Conservation (phyloP, 805 yeast genomes). For the Ogataea sp. region DNA sequence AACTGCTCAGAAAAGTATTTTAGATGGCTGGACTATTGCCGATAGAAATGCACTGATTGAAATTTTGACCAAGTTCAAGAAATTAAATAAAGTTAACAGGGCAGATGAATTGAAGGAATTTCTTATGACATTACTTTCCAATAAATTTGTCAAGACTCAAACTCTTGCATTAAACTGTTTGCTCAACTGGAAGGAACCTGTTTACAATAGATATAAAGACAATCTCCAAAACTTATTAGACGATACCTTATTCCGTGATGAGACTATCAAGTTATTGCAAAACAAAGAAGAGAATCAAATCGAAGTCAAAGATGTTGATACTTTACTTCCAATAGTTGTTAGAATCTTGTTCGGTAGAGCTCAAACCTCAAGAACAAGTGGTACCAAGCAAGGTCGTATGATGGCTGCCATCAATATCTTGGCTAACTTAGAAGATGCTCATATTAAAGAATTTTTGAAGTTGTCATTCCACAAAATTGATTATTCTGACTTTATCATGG, state of each 20-base stretch:
- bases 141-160: slow-evolving; percentile 56
- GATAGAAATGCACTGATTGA: slow-evolving; percentile 55
- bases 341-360: slow-evolving; percentile 84
- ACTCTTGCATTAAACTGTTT: slow-evolving; percentile 64
- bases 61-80: slow-evolving; percentile 56
- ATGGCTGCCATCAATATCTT: slow-evolving; percentile 59
- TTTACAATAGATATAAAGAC: slow-evolving; percentile 60
- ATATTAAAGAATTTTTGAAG: slow-evolving; percentile 50
- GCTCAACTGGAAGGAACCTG: slow-evolving; percentile 52
- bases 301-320: slow-evolving; percentile 50
- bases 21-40: slow-evolving; percentile 21
- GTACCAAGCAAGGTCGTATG: slow-evolving; percentile 65
- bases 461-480: slow-evolving; percentile 53
- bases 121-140: slow-evolving; percentile 50
- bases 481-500: slow-evolving; percentile 22
- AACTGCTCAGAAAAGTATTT: slow-evolving; percentile 2
- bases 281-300: slow-evolving; percentile 43
- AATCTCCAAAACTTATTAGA: slow-evolving; percentile 70
- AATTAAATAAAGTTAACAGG: slow-evolving; percentile 45
- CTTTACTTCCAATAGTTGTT: slow-evolving; percentile 62
- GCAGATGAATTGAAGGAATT: slow-evolving; percentile 46
- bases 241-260: slow-evolving; percentile 80
- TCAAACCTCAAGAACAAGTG: slow-evolving; percentile 59
- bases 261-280: slow-evolving; percentile 55
- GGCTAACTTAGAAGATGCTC: slow-evolving; percentile 44